phyloP scores from a whole-genome alignment of 1,284 basidiomycete species.

The Cutaneotrichosporon dermatis region DNA sequence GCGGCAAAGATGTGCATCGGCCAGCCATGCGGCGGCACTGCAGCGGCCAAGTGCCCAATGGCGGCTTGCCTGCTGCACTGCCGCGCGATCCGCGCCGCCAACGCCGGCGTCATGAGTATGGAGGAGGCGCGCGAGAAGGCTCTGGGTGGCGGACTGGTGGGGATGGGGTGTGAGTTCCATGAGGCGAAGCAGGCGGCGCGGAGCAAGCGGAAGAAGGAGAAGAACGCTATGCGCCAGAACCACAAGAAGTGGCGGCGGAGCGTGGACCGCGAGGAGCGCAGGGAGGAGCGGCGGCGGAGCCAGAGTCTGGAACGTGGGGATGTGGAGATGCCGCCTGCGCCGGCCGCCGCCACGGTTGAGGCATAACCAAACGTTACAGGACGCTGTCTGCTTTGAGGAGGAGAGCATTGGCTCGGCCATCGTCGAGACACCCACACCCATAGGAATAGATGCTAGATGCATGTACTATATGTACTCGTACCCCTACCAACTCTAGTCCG shows the following conservation, averaged over 20 bases:
- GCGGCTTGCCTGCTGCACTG: slow-evolving; percentile 46
- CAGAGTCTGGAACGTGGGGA: neutral
- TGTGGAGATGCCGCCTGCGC: neutral
- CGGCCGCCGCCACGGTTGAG: neutral
- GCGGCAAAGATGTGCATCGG: slow-evolving; percentile 1
- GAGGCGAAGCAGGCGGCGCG: slow-evolving; percentile 45
- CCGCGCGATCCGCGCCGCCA: slow-evolving; percentile 36
- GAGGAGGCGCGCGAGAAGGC: slow-evolving; percentile 29
- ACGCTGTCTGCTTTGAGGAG: no score
- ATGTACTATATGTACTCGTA: neutral
- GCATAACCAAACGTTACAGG: no score
- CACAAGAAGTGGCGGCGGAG: neutral
- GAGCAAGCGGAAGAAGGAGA: slow-evolving; percentile 36
- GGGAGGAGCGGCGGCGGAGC: slow-evolving; percentile 1
- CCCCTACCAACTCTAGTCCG: slow-evolving; percentile 28
- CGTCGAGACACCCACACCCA: no score
- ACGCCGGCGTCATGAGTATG: slow-evolving; percentile 31
- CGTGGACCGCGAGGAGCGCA: neutral
- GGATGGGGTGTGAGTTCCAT: slow-evolving; percentile 49
- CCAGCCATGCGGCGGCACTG: slow-evolving; percentile 11
- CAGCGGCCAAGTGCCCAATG: slow-evolving; percentile 41
- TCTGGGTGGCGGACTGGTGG: slow-evolving; percentile 34
- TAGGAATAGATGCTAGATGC: neutral
- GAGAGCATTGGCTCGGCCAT: no score
- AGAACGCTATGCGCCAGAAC: slow-evolving; percentile 18